Evolutionary conservation across 2,329 filamentous ascomycete genomes (phyloP).

Genomic region (Corynespora cassiicola): DNA sequence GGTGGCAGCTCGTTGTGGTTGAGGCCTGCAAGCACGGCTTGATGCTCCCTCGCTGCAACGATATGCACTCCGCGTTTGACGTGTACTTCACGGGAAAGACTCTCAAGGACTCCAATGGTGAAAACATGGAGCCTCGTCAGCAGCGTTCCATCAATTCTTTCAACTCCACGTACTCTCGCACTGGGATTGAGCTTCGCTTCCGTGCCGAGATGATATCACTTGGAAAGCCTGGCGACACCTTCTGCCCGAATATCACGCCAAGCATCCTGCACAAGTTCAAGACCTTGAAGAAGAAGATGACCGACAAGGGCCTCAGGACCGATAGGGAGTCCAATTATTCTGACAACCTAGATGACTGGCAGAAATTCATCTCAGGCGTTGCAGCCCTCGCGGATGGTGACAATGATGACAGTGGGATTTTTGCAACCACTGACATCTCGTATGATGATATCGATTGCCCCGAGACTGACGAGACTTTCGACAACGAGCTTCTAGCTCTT

Average conservation of each 20-base stretch:
- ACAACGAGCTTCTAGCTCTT: no score
- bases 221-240: constrained; percentile 15
- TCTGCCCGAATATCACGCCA: constrained; percentile 13
- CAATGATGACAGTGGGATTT: no score
- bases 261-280: constrained; percentile 15
- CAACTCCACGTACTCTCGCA: constrained; percentile 22
- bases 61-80: constrained; percentile 21
- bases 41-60: constrained; percentile 7
- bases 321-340: no score
- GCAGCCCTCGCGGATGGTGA: no score
- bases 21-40: constrained; percentile 16
- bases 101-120: constrained; percentile 6
- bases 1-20: constrained; percentile 20
- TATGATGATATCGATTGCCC: no score
- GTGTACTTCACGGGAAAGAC: constrained; percentile 15
- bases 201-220: constrained; percentile 5
- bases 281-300: constrained; percentile 9
- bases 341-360: no score
- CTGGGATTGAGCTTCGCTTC: constrained; percentile 6
- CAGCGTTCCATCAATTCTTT: constrained; percentile 16
- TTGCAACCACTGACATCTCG: no score
- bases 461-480: no score
- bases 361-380: no score
- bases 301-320: constrained; percentile 7
- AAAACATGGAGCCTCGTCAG: constrained; percentile 4